Evolutionary conservation across 2,329 filamentous ascomycete genomes (phyloP), one percentile per base, ranked within the genome.

Genomic region (Aspergillus versicolor): DNA sequence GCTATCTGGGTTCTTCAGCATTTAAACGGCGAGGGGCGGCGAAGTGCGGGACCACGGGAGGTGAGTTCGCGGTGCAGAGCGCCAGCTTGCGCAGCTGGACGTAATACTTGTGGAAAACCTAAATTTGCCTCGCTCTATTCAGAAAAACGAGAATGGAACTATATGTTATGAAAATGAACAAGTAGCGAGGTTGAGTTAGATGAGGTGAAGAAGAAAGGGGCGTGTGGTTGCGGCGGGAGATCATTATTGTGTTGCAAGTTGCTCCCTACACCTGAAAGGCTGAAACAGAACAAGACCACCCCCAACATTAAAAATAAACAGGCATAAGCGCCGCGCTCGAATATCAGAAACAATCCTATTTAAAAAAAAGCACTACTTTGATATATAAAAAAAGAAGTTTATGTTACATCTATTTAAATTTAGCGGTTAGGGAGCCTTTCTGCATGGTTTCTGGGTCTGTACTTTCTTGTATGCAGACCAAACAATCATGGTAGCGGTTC

Each of bases 1-100:
- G 64, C 59, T 65, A 62, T 65, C 64, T 60, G 60, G 59, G 63
- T 65, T 57, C 61, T 63, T 60, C 55, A 59, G 62, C 54, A 58
- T 63, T 65, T 49, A 61, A 58, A 58, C 61, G 47, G 60, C 60
- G 63, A 61, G 62, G 61, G 61, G 52, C 63, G 43, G 61, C 60
- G 65, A 65, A 67, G 62, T 65, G 68, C 61, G 67, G 65, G 70
- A 73, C 65, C 72, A 74, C 73, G 63, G 63, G 59, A 57, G 55
- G 49, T 30, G 27, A 30, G 27, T 62, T 60, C 46, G 61, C 61
- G 64, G 60, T 58, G 15, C 61, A 61, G 62, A 65, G 61, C 61
- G 67, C 59, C 64, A 66, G 61, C 63, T 57, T 62, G 61, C 54
- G 59, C 43, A 58, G 55, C 57, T 54, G 54, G 44, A 52, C 44